Percentiles rank a stretch among this genome's conserved stretches.
phyloP scores from a whole-genome alignment of 768 basidiomycete species.

The Lactarius akahatsu region DNA sequence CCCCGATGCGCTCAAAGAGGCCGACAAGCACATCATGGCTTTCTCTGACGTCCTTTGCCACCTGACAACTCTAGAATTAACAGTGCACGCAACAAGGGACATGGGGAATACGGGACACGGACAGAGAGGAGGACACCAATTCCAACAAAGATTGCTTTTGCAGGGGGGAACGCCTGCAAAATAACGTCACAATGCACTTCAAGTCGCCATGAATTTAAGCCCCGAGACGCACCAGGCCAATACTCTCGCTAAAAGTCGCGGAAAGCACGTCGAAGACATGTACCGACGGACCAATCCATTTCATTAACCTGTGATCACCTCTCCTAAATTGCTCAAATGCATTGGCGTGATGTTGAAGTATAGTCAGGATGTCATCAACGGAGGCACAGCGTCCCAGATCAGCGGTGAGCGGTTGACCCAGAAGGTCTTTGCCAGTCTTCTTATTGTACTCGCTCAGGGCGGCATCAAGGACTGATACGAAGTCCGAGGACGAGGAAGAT shows the following conservation, averaged over 20 bases:
- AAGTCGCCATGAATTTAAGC: not conserved
- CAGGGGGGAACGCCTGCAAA: constrained; percentile 8
- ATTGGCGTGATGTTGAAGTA: not conserved
- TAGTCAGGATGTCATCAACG: not conserved
- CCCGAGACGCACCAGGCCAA: not conserved
- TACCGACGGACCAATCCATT: not conserved
- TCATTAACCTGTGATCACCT: not conserved
- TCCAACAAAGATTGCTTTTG: not conserved
- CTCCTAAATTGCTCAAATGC: not conserved
- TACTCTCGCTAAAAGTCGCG: not conserved
- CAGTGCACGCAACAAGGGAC: too few relatives aligned
- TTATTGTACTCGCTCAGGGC: not conserved
- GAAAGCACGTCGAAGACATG: not conserved
- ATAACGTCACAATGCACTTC: not conserved
- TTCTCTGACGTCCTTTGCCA: not conserved
- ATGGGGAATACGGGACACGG: not conserved
- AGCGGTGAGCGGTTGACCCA: not conserved
- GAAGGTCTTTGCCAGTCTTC: not conserved
- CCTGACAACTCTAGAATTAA: not conserved
- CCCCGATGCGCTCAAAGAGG: constrained; percentile 6
- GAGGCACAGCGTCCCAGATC: not conserved
- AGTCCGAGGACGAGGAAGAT: not conserved
- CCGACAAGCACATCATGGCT: not conserved
- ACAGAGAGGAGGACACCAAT: constrained; percentile 11
- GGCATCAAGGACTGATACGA: not conserved